Percentiles rank a stretch among this genome's conserved stretches.
Evolutionary conservation across 768 basidiomycete genomes (phyloP).

Genomic region (Amanita thiersii): DNA sequence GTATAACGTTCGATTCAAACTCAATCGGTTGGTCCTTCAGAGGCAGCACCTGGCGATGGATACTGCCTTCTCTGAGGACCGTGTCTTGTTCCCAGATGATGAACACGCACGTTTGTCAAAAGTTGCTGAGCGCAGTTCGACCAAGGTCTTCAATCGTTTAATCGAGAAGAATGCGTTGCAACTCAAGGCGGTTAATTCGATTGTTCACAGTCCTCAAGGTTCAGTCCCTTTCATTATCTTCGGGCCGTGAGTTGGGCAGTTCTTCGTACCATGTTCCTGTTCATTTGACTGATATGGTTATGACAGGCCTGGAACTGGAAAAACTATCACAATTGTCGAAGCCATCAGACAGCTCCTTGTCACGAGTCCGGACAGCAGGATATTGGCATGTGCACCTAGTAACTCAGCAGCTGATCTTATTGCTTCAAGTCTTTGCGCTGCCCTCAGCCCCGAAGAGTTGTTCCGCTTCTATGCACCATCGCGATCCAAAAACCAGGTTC

Average conservation of each 20-base stretch:
- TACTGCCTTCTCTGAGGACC: conserved; percentile 31
- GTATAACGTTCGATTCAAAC: conserved; percentile 47
- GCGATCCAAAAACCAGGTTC: conserved; percentile 33
- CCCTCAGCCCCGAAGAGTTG: conserved; percentile 25
- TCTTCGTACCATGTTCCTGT: not conserved
- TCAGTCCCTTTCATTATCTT: conserved; percentile 51
- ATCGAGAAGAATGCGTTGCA: conserved; percentile 41
- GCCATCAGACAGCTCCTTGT: conserved; percentile 45
- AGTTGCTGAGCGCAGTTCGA: conserved; percentile 9
- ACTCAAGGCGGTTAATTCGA: conserved; percentile 38
- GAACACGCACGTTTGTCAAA: conserved; percentile 17
- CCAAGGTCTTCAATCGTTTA: conserved; percentile 30
- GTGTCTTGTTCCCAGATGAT: conserved; percentile 41
- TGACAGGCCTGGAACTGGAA: conserved; percentile 54
- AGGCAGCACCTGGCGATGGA: conserved; percentile 55
- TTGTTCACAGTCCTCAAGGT: conserved; percentile 34
- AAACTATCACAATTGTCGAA: conserved; percentile 58
- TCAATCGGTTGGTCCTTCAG: conserved; percentile 47
- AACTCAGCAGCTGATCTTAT: conserved; percentile 61
- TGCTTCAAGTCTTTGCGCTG: conserved; percentile 30
- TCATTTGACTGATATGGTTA: not conserved
- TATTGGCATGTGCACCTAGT: conserved; percentile 56
- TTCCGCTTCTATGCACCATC: conserved; percentile 53
- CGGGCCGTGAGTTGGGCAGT: conserved; percentile 43
- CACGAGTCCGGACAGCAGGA: conserved; percentile 26